Evolutionary conservation across 257 asterid genomes (phyloP), one percentile per base, ranked within the genome.

Genomic region (Pogostemon cablin): DNA sequence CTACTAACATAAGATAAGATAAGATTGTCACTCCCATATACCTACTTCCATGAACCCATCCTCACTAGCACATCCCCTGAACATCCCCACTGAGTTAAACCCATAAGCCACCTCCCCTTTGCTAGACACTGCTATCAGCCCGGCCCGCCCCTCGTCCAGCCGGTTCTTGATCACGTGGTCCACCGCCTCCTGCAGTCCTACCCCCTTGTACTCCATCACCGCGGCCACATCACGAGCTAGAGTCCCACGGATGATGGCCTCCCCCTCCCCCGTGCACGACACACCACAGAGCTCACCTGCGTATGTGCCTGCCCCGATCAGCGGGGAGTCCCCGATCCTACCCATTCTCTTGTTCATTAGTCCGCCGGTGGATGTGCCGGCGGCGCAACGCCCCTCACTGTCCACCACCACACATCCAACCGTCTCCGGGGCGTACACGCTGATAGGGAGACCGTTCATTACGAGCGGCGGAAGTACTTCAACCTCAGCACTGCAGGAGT

Each of bases 211-310:
- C 82, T 93, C 99, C 96, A 93, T 93, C 64, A 93, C 67, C 0
- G 98, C 99, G 8, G 99, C 96, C 83, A 91, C 98, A 34, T 93
- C 99, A 0, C 99, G 96, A 0, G 98, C 99, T 4, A 93, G 87
- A 11, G 99, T 93, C 4, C 96, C 95, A 1, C 99, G 96, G 53
- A 93, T 88, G 74, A 93, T 93, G 17, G 99, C 99, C 78, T 93
- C 99, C 0, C 99, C 99, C 52, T 93, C 99, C 0, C 99, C 99
- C 0, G 99, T 93, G 86, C 99, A 93, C 4, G 99, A 93, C 0
- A 93, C 96, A 4, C 86, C 98, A 7, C 99, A 93, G 0, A 89
- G 12, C 4, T 87, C 83, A 6, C 90, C 60, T 0, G 99, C 99
- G 37, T 93, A 93, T 0, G 99, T 93, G 9, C 99, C 99, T 0